Percentiles rank a stretch among this genome's conserved stretches.
phyloP scores from a whole-genome alignment of 148 eudicot genomes.

The Cornus controversa region DNA sequence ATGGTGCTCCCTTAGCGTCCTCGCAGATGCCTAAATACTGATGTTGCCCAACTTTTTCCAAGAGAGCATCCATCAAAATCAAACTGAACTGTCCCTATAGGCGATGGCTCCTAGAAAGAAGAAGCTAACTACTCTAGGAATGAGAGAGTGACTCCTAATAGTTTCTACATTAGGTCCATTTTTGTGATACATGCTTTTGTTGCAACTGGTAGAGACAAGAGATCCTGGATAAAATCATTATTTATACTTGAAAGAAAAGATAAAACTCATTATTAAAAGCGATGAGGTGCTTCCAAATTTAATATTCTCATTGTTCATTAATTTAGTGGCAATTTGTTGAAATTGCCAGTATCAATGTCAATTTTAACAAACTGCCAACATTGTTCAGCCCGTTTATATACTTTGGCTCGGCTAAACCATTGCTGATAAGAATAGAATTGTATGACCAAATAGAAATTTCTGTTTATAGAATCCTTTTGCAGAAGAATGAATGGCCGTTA shows the following conservation, averaged over 20 bases:
- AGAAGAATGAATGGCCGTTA: background rate
- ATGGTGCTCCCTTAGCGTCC: background rate
- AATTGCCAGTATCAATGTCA: background rate
- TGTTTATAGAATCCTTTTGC: too few relatives aligned
- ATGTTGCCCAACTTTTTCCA: background rate
- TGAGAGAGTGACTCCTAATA: background rate
- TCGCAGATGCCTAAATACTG: background rate
- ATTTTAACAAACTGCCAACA: background rate
- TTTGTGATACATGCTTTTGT: too few relatives aligned
- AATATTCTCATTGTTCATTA: background rate
- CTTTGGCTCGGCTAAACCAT: background rate
- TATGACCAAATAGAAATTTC: background rate
- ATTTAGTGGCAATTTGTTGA: background rate
- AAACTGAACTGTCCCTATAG: background rate
- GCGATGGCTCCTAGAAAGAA: background rate
- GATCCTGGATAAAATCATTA: too few relatives aligned
- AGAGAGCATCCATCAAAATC: background rate
- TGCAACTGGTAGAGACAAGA: too few relatives aligned
- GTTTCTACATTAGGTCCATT: background rate
- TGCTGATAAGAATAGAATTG: too few relatives aligned
- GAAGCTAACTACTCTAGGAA: background rate
- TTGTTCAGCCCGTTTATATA: background rate
- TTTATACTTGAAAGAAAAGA: too few relatives aligned
- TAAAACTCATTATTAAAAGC: background rate
- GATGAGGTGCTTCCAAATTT: background rate